phyloP scores from a whole-genome alignment of 192 early-diverging fungal genomes.

The Backusella liffmaniae region DNA sequence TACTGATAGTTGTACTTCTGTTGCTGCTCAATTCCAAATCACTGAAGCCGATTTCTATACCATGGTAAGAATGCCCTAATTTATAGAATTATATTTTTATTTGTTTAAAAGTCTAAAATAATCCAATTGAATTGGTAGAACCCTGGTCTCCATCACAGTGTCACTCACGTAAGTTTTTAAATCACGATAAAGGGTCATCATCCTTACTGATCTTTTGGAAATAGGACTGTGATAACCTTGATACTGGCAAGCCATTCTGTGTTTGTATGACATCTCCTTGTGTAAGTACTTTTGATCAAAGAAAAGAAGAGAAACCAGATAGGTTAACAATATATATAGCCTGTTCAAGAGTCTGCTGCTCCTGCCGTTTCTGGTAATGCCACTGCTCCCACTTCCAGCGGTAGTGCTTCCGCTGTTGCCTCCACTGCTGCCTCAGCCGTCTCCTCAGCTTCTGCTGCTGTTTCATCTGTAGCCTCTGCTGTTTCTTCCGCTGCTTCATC shows the following conservation, averaged over 20 bases:
- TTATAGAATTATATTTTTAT: neutral
- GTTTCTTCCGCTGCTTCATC: neutral
- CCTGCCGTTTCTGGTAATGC: neutral
- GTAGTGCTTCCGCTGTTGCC: neutral
- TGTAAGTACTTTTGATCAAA: neutral
- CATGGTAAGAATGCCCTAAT: neutral
- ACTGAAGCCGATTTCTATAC: constrained; percentile 12
- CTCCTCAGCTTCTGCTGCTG: neutral
- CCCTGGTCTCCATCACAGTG: constrained; percentile 13
- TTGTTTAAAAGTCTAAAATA: neutral
- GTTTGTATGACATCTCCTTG: constrained; percentile 11
- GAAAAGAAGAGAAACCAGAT: neutral
- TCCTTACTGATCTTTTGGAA: neutral
- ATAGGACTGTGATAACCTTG: constrained; percentile 16
- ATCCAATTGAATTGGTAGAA: neutral
- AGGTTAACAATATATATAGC: neutral
- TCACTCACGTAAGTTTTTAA: neutral
- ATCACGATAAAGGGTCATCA: neutral
- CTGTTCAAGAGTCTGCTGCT: neutral
- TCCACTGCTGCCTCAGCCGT: neutral
- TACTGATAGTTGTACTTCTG: constrained; percentile 3
- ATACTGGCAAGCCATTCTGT: constrained; percentile 9
- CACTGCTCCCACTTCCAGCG: neutral
- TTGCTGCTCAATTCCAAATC: constrained; percentile 6
- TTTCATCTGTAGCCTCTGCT: neutral